Conservation (phyloP, 2,329 filamentous ascomycete genomes). For the Plenodomus lindquistii region DNA sequence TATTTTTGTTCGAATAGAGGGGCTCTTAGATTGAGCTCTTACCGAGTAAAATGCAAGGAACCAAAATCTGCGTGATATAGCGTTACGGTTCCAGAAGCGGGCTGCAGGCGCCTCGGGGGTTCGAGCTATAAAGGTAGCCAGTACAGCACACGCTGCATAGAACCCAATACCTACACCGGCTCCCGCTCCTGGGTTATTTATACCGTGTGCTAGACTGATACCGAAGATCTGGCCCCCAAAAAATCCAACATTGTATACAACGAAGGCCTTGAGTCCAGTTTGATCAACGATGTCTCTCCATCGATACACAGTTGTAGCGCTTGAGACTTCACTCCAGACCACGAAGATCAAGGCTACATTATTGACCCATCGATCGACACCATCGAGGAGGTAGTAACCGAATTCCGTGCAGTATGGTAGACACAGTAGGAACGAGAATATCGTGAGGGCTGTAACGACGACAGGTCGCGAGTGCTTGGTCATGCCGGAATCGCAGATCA, state of each 20-base stretch:
- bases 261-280: conserved; percentile 50
- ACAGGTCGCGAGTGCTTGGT: conserved; percentile 51
- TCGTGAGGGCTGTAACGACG: conserved; percentile 55
- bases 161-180: conserved; percentile 58
- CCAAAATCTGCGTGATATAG: conserved; percentile 52
- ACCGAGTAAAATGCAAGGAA: conserved; percentile 63
- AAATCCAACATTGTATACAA: conserved; percentile 56
- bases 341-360: conserved; percentile 60
- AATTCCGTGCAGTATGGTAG: conserved; percentile 63
- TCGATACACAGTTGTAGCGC: conserved; percentile 58
- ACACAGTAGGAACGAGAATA: conserved; percentile 58
- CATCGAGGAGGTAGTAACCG: conserved; percentile 59
- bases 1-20: background rate
- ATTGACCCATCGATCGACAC: conserved; percentile 61
- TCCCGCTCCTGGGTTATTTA: conserved; percentile 48
- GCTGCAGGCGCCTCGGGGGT: conserved; percentile 50
- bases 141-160: conserved; percentile 50
- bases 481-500: conserved; percentile 57
- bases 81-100: conserved; percentile 49
- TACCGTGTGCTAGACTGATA: conserved; percentile 54
- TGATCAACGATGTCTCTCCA: conserved; percentile 55
- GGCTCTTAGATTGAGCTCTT: conserved; percentile 24
- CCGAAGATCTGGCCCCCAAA: conserved; percentile 59
- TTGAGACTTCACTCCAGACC: conserved; percentile 57
- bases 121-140: conserved; percentile 48